These are phyloP conservation scores for Coprinopsis strossmayeri DNA, from an alignment of 768 basidiomycete species.

Conservation along the genomic window DNA sequence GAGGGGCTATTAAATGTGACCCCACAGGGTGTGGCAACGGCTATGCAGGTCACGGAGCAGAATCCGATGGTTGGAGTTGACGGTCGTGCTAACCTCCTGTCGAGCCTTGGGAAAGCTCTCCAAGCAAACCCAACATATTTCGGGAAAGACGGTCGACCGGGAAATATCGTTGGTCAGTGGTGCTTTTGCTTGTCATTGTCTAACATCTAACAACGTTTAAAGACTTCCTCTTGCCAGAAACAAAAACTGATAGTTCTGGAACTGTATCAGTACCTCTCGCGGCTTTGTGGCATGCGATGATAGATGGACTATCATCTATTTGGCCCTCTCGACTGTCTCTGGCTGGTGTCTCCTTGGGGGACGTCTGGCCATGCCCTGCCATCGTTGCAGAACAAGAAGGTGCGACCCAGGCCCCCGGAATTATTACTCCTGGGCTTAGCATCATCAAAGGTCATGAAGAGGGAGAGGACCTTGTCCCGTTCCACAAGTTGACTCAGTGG, in stretches of 20 bases:
- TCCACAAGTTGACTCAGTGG: conserved; percentile 97
- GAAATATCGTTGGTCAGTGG: conserved; percentile 67
- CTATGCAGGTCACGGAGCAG: conserved; percentile 69
- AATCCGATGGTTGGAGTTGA: conserved; percentile 92
- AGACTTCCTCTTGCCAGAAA: conserved; percentile 68
- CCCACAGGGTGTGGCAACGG: conserved; percentile 46
- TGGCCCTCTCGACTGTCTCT: conserved; percentile 82
- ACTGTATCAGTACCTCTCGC: conserved; percentile 58
- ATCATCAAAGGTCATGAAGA: conserved; percentile 24
- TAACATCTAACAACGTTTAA: too few relatives aligned
- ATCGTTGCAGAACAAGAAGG: conserved; percentile 23
- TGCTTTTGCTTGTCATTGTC: neutral
- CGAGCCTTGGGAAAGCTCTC: conserved; percentile 69
- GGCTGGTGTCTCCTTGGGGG: conserved; percentile 70
- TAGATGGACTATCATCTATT: conserved; percentile 77
- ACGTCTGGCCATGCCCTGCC: conserved; percentile 85
- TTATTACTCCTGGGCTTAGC: too few relatives aligned
- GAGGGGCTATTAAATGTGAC: conserved; percentile 64
- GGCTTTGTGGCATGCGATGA: conserved; percentile 75
- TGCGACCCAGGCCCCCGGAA: too few relatives aligned
- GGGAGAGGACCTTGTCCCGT: conserved; percentile 77
- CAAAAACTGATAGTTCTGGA: conserved; percentile 30
- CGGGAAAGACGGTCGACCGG: conserved; percentile 67
- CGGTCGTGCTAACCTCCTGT: conserved; percentile 74
- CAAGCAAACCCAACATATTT: conserved; percentile 61